Evolutionary conservation across 2,329 filamentous ascomycete genomes (phyloP).

Genomic region (Fusarium sacchari): DNA sequence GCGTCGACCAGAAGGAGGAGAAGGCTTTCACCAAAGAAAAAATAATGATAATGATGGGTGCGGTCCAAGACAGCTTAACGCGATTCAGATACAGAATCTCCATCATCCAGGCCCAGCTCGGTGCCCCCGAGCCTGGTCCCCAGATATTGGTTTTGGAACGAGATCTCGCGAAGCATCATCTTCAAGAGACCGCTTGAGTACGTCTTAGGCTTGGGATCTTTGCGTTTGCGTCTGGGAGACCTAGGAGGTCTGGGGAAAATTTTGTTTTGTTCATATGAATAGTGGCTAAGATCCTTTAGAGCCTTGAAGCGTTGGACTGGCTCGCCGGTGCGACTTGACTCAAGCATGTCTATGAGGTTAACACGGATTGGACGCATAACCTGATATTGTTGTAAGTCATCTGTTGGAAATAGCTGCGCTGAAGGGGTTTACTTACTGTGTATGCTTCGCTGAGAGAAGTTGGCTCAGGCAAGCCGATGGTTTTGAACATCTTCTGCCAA

Average conservation of each 20-base stretch:
- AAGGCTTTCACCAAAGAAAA: neutral
- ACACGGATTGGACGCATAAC: constrained; percentile 7
- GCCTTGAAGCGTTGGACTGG: neutral
- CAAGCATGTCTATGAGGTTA: neutral
- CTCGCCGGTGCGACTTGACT: neutral
- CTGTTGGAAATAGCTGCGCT: rapidly evolving
- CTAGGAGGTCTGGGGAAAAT: neutral
- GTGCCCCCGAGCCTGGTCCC: neutral
- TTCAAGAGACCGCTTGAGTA: neutral
- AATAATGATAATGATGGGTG: neutral
- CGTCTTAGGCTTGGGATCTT: neutral
- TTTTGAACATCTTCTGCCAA: constrained; percentile 21
- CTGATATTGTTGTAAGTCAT: neutral
- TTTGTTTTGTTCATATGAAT: too few relatives aligned
- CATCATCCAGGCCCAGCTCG: neutral
- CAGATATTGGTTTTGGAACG: rapidly evolving
- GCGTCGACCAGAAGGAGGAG: neutral
- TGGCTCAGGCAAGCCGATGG: constrained; percentile 6
- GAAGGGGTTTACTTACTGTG: neutral
- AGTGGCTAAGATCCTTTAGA: neutral
- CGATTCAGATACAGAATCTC: neutral
- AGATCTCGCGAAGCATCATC: constrained; percentile 24
- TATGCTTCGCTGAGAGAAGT: constrained; percentile 7
- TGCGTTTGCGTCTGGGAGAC: neutral
- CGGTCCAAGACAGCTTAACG: neutral